Base-by-base conservation (phyloP, 106 monocot genomes). In the Iris macrosiphon region DNA sequence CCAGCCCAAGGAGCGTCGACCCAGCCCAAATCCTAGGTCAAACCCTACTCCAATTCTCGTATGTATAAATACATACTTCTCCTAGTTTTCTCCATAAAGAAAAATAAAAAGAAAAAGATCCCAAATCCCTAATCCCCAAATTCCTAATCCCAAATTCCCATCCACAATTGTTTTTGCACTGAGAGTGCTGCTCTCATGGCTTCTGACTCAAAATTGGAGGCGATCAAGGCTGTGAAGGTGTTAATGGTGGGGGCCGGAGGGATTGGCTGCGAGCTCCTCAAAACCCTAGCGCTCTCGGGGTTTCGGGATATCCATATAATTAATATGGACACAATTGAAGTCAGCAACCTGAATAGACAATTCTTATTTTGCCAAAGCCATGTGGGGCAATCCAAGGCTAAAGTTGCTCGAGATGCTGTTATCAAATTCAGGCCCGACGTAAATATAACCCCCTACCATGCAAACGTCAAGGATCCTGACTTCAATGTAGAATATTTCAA, bases 241-340 rank as follows among this genome's bases (percentile, higher is more conserved):
- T 64, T 92, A 9, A 92, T 92, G 92, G 92, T 86, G 17, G 92
- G 92, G 18, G 92, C 92, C 1, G 92, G 92, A 0, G 86, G 86
- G 4, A 92, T 92, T 49, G 92, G 92, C 0, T 92, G 92, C 70
- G 92, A 92, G 85, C 79, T 92, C n/a, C 92, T 92, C 73, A 92
- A 92, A 64, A 92, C 86, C 14, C 79, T 92, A 22, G 92, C 76
- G 6, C 69, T 92, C 17, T 86, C 92, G 15, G 86, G 92, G 3
- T 92, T 92, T 57, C 60, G 62, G 38, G 86, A 92, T 55, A 86
- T 92, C 22, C 86, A 86, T 64, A 79, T 86, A 86, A 79, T 86
- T 78, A 86, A 92, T 35, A 82, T 92, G 92, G 92, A 92, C 46
- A 92, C 86, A 35, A 92, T 92, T 56, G 92, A 92, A 82, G 92